Conservation (phyloP, 176 grass and related monocot genomes). For the Bothriochloa decipiens region DNA sequence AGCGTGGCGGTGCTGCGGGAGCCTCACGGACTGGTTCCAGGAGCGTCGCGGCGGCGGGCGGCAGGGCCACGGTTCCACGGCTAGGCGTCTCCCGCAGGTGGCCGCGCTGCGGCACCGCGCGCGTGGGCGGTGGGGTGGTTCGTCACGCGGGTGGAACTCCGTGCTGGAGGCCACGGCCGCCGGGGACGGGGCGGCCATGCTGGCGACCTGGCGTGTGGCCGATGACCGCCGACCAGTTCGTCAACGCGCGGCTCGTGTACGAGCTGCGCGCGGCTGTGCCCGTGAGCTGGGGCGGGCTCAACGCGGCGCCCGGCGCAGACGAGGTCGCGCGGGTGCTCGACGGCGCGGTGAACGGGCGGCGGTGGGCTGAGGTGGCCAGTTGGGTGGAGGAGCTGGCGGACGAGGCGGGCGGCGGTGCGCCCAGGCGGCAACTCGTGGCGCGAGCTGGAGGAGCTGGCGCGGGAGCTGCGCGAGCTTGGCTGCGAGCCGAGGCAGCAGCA, state of each 20-base stretch:
- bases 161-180: conserved; percentile 31
- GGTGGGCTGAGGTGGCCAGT: not conserved
- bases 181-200: not conserved
- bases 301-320: not conserved
- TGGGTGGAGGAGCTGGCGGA: not conserved
- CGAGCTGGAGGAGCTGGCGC: not conserved
- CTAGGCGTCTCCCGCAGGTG: no score
- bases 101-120: not conserved
- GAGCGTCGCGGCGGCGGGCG: no score
- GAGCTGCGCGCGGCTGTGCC: not conserved
- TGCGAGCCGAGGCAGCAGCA: not conserved
- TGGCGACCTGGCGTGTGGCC: not conserved
- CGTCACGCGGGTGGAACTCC: conserved; percentile 54
- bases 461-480: not conserved
- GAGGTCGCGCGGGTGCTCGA: not conserved
- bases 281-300: not conserved
- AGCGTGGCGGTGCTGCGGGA: conserved; percentile 46
- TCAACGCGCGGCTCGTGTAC: not conserved
- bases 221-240: not conserved
- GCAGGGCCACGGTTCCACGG: no score
- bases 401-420: not conserved
- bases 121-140: conserved; percentile 52
- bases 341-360: not conserved
- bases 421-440: not conserved
- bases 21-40: no score